Conservation (phyloP, 306 rosid species). For the Dicorynia guianensis region DNA sequence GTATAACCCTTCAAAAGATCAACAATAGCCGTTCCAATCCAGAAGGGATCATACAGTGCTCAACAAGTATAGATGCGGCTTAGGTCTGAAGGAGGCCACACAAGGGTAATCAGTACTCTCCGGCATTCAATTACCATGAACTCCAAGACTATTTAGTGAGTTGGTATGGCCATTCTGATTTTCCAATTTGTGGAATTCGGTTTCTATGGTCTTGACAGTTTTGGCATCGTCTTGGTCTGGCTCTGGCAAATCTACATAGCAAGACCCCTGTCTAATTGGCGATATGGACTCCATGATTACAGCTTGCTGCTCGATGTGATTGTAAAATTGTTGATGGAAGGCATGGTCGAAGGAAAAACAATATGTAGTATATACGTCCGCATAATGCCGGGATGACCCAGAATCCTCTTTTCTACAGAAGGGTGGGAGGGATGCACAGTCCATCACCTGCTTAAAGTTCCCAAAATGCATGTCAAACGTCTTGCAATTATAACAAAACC, state of each 20-base stretch:
- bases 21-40: neutral
- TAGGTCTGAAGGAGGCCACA: neutral
- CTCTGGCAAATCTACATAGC: conserved; percentile 68
- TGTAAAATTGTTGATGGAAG: conserved; percentile 70
- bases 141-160: conserved; percentile 44
- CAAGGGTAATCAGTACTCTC: neutral
- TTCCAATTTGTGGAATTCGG: conserved; percentile 57
- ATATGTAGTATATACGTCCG: conserved; percentile 47
- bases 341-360: conserved; percentile 67
- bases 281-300: conserved; percentile 40
- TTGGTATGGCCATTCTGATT: conserved; percentile 49
- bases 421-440: conserved; percentile 71
- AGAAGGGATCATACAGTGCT: neutral
- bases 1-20: neutral
- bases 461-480: neutral
- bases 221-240: conserved; percentile 50
- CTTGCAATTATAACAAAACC: neutral
- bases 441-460: conserved; percentile 68
- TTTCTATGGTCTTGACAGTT: conserved; percentile 57
- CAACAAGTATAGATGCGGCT: neutral
- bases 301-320: conserved; percentile 55
- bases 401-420: conserved; percentile 67
- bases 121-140: conserved; percentile 27
- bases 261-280: conserved; percentile 60
- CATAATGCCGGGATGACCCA: conserved; percentile 49